phyloP scores from a whole-genome alignment of 352 stramenopile genomes.

The Phytophthora europaea region DNA sequence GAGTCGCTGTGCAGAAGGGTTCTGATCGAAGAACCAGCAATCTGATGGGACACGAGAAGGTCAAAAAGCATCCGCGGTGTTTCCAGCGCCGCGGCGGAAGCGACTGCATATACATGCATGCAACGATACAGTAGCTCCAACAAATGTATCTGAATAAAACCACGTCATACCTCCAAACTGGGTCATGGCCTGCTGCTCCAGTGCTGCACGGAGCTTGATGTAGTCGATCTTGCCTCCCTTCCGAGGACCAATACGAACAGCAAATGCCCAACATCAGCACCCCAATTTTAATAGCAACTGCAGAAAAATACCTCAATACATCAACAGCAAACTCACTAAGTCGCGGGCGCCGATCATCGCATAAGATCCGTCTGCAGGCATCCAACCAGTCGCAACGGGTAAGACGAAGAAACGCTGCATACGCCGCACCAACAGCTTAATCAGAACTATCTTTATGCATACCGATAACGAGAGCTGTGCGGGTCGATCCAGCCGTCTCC shows the following conservation, averaged over 20 bases:
- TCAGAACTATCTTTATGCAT: background rate
- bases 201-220: slow-evolving; percentile 65
- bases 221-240: slow-evolving; percentile 76
- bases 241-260: slow-evolving; percentile 12
- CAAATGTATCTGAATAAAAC: background rate
- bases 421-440: background rate
- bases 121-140: slow-evolving; percentile 9
- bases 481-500: slow-evolving; percentile 26
- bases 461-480: slow-evolving; percentile 81
- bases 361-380: slow-evolving; percentile 72
- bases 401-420: slow-evolving; percentile 10
- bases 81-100: slow-evolving; percentile 6
- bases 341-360: slow-evolving; percentile 65
- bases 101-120: slow-evolving; percentile 19
- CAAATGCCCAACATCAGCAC: slow-evolving; percentile 3
- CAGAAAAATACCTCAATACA: background rate
- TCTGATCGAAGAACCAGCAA: slow-evolving; percentile 91
- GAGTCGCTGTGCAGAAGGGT: slow-evolving; percentile 51
- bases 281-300: background rate
- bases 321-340: slow-evolving; percentile 39
- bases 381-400: slow-evolving; percentile 7
- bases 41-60: slow-evolving; percentile 50
- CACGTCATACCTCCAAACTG: slow-evolving; percentile 59
- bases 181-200: slow-evolving; percentile 59
- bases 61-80: slow-evolving; percentile 30